Conservation (phyloP, 352 stramenopile species). For the Globisporangium cederbergense region DNA sequence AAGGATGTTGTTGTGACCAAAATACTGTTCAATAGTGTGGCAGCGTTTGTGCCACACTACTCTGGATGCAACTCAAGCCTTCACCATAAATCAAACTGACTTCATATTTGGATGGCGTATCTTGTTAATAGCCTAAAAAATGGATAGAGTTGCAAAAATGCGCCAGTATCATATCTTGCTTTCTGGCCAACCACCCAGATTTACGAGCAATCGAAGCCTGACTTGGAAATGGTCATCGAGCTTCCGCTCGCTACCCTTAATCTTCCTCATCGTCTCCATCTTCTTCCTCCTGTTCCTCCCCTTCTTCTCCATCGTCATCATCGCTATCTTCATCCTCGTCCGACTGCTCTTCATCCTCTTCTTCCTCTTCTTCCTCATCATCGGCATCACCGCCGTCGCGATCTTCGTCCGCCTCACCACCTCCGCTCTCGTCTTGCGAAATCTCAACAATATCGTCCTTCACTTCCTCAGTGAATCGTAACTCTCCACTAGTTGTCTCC, state of each 20-base stretch:
- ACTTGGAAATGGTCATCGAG: too few species aligned
- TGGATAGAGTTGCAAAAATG: too few species aligned
- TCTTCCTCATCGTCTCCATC: constrained; percentile 14
- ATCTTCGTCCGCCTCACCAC: not conserved
- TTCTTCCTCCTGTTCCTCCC: constrained; percentile 24
- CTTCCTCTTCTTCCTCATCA: constrained; percentile 14
- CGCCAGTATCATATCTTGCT: too few species aligned
- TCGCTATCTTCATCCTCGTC: constrained; percentile 13
- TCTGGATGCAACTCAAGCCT: too few species aligned
- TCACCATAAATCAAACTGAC: too few species aligned
- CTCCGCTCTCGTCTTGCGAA: constrained; percentile 6
- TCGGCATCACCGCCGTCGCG: constrained; percentile 9
- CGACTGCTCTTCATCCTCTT: constrained; percentile 13
- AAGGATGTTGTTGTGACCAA: too few species aligned
- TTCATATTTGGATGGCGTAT: too few species aligned
- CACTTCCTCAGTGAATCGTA: not conserved
- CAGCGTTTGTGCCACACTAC: too few species aligned
- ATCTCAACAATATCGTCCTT: constrained; percentile 1
- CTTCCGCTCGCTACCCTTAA: not conserved
- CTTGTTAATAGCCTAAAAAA: too few species aligned
- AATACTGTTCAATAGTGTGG: too few species aligned
- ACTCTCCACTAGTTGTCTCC: not conserved
- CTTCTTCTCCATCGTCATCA: constrained; percentile 19
- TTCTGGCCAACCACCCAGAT: too few species aligned
- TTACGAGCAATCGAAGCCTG: too few species aligned